Base-by-base conservation (phyloP, 129 eudicot genomes). In the Artemisia annua region DNA sequence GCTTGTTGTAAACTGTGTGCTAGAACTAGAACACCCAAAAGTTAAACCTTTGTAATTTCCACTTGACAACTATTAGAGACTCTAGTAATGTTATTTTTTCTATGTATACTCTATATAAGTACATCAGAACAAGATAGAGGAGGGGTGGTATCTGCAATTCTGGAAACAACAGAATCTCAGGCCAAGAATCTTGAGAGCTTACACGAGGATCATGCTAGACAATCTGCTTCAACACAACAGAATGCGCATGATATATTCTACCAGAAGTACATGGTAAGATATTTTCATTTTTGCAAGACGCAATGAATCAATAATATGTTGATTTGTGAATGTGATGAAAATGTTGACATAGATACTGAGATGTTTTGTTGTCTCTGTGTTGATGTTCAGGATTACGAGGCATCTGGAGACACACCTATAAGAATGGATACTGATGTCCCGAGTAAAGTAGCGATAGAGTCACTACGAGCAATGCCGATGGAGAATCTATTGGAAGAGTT, bases 391-490 rank as follows among this genome's bases (percentile, higher is more conserved):
- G 99, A 90, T 50, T 95, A 95, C 43, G 96, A 95, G 84, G 83
- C 93, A 66, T 78, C 96, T 3, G 96, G 99, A 43, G 76, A 79
- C 18, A 88, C 97, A 19, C 99, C 99, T 24, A 24, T 24, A 50
- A 83, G 92, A 82, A 35, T 76, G 11, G 99, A 90, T 61, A 73
- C 77, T 2, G 99, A 95, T 19, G 58, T 95, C n/a, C 99, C 99
- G 4, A 86, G 84, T 74, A 88, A 88, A 75, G 81, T 79, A 7
- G 76, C 87, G 3, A 90, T 95, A 30, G 97, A 95, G 78, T 80
- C 96, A 3, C 85, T 95, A 2, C 80, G 94, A 43, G 83, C 96
- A 9, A 76, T 88, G 90, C 97, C 99, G 50, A 81, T 90, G 89
- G 99, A 90, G 48, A 63, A 82, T 15, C 91, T 90, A 18, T 51